phyloP scores from a whole-genome alignment of 768 basidiomycete species.

The Hericium coralloides region DNA sequence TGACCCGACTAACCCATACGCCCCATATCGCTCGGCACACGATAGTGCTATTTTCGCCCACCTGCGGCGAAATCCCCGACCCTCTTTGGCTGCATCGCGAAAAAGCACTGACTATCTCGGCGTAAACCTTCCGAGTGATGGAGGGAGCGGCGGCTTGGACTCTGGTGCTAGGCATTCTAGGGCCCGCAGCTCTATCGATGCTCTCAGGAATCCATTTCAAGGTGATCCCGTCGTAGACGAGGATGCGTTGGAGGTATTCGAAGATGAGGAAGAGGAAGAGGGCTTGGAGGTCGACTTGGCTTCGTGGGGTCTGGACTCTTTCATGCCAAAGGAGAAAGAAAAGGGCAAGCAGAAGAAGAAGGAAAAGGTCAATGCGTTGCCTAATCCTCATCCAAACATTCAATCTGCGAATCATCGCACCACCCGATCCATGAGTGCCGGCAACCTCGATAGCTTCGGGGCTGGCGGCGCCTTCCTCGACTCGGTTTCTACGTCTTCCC shows the following conservation, averaged over 20 bases:
- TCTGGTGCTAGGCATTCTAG: slow-evolving; percentile 39
- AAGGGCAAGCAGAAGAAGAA: slow-evolving; percentile 28
- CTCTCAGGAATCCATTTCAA: slow-evolving; percentile 68
- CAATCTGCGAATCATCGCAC: slow-evolving; percentile 8
- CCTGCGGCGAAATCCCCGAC: slow-evolving; percentile 47
- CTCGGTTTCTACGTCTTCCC: slow-evolving; percentile 20
- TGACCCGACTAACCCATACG: slow-evolving; percentile 59
- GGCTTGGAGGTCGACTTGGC: slow-evolving; percentile 70
- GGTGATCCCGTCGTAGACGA: slow-evolving; percentile 50
- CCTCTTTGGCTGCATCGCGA: slow-evolving; percentile 31
- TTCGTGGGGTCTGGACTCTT: slow-evolving; percentile 77
- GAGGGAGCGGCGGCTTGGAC: slow-evolving; percentile 21
- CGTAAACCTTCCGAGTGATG: slow-evolving; percentile 57
- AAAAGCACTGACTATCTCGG: slow-evolving; percentile 57
- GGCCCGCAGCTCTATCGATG: slow-evolving; percentile 51
- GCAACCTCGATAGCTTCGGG: slow-evolving; percentile 47
- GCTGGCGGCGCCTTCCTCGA: slow-evolving; percentile 39
- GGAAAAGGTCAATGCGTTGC: slow-evolving; percentile 29
- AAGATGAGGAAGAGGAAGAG: slow-evolving; percentile 39
- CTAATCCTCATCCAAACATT: slow-evolving; percentile 33
- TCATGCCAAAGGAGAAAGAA: slow-evolving; percentile 61
- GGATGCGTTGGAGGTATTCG: slow-evolving; percentile 37
- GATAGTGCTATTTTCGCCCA: slow-evolving; percentile 86
- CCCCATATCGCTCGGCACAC: slow-evolving; percentile 55
- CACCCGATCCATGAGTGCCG: slow-evolving; percentile 58